These are phyloP conservation scores for Leishmania gerbilli DNA, from an alignment of 208 protist genomes.

Conservation along the genomic window DNA sequence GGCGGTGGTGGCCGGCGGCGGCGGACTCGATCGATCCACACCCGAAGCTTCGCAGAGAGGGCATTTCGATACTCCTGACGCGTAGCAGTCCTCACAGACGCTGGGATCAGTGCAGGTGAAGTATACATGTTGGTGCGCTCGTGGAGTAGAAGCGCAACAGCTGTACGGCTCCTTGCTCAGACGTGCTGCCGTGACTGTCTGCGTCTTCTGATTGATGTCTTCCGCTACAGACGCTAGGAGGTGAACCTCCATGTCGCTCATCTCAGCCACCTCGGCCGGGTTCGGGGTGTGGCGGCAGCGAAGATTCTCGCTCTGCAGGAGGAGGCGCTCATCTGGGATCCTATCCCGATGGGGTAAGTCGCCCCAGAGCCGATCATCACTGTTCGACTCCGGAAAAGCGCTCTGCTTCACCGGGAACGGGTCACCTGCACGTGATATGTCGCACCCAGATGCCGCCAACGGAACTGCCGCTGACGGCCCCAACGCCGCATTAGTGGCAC, in stretches of 20 bases:
- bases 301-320: slow-evolving; percentile 51
- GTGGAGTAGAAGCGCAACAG: slow-evolving; percentile 18
- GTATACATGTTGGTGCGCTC: slow-evolving; percentile 2
- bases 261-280: slow-evolving; percentile 62
- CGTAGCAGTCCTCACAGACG: slow-evolving; percentile 41
- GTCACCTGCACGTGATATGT: neutral
- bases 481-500: neutral
- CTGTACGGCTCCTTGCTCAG: slow-evolving; percentile 50
- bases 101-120: slow-evolving; percentile 46
- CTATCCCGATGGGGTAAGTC: neutral
- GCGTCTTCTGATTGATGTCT: slow-evolving; percentile 38
- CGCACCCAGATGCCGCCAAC: neutral
- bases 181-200: slow-evolving; percentile 43
- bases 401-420: too few species aligned
- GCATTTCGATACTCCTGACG: slow-evolving; percentile 33
- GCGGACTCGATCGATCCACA: neutral
- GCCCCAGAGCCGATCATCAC: neutral
- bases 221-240: slow-evolving; percentile 40
- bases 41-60: slow-evolving; percentile 54
- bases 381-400: too few species aligned
- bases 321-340: slow-evolving; percentile 38
- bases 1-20: too few species aligned
- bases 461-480: neutral
- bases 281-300: slow-evolving; percentile 60
- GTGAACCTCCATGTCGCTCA: slow-evolving; percentile 81